Conservation (phyloP, 1,284 basidiomycete species). For the Wallemia mellicola region DNA sequence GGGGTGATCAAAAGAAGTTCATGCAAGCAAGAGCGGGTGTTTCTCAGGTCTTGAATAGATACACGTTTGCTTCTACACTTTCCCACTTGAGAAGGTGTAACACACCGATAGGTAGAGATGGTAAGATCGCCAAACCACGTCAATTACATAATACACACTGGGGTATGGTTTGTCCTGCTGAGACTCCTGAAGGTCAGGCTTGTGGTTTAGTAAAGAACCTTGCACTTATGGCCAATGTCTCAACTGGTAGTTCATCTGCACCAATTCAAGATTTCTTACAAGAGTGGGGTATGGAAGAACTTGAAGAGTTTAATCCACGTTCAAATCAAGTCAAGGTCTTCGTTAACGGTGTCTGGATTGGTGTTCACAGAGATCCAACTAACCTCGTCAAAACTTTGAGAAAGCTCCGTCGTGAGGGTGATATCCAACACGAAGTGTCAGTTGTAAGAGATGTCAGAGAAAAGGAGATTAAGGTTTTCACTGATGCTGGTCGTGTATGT, state of each 20-base stretch:
- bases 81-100: conserved; percentile 95
- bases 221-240: conserved; percentile 90
- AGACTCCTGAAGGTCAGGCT: conserved; percentile 96
- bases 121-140: conserved; percentile 96
- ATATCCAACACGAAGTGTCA: conserved; percentile 84
- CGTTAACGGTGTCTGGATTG: conserved; percentile 98
- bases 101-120: conserved; percentile 89
- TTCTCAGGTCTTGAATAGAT: conserved; percentile 92
- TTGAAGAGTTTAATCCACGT: conserved; percentile 54
- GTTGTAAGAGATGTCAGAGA: conserved; percentile 94
- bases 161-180: conserved; percentile 98
- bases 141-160: conserved; percentile 98
- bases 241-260: conserved; percentile 80
- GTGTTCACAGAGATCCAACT: conserved; percentile 83
- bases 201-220: conserved; percentile 98
- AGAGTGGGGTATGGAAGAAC: conserved; percentile 81
- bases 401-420: conserved; percentile 69
- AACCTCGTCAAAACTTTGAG: conserved; percentile 79
- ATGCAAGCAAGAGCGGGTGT: conserved; percentile 96
- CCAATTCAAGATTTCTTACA: conserved; percentile 96
- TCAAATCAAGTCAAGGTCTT: conserved; percentile 53
- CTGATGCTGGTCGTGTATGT: conserved; percentile 85
- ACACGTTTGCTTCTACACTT: conserved; percentile 91
- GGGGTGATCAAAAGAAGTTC: conserved; percentile 96
- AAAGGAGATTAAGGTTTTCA: conserved; percentile 73